A percentile compares a stretch with the other conserved stretches of the same genome.
These are phyloP conservation scores for Crucihimalaya himalaica DNA, from an alignment of 345 rosid species.

Conservation along the genomic window DNA sequence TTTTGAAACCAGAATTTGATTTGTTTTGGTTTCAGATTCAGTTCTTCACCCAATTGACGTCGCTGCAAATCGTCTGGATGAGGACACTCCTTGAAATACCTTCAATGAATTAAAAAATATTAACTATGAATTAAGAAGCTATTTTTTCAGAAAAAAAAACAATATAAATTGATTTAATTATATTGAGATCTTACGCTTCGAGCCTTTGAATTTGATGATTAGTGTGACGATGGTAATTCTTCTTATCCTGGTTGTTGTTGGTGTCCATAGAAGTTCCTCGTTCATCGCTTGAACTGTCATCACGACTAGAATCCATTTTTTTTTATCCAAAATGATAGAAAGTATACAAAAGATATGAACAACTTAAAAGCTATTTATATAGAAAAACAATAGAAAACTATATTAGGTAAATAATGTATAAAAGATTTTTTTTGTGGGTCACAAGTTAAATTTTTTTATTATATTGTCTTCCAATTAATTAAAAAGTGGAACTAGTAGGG, in stretches of 20 bases:
- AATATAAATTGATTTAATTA: background rate
- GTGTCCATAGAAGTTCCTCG: slow-evolving; percentile 27
- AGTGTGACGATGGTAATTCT: slow-evolving; percentile 56
- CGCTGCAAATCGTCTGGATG: slow-evolving; percentile 76
- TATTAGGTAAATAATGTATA: background rate
- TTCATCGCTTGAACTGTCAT: slow-evolving; percentile 52
- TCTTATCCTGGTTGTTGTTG: slow-evolving; percentile 34
- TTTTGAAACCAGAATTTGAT: slow-evolving; percentile 90
- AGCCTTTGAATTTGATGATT: slow-evolving; percentile 51
- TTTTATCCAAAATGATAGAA: slow-evolving; percentile 1
- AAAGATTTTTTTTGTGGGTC: background rate
- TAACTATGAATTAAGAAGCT: background rate
- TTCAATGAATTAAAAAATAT: slow-evolving; percentile 28
- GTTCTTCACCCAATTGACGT: slow-evolving; percentile 51
- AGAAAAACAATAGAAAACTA: background rate
- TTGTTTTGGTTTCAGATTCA: slow-evolving; percentile 58
- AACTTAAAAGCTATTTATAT: slow-evolving; percentile 11
- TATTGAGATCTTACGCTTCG: slow-evolving; percentile 51
- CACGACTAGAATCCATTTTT: slow-evolving; percentile 20
- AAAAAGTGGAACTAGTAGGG: background rate
- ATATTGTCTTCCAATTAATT: background rate
- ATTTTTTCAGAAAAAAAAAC: background rate
- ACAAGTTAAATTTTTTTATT: background rate
- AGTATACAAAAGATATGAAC: background rate
- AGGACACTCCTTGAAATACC: slow-evolving; percentile 71